These are phyloP conservation scores for Elsinoe ampelina DNA, from an alignment of 2,329 filamentous ascomycete species.

Conservation along the genomic window DNA sequence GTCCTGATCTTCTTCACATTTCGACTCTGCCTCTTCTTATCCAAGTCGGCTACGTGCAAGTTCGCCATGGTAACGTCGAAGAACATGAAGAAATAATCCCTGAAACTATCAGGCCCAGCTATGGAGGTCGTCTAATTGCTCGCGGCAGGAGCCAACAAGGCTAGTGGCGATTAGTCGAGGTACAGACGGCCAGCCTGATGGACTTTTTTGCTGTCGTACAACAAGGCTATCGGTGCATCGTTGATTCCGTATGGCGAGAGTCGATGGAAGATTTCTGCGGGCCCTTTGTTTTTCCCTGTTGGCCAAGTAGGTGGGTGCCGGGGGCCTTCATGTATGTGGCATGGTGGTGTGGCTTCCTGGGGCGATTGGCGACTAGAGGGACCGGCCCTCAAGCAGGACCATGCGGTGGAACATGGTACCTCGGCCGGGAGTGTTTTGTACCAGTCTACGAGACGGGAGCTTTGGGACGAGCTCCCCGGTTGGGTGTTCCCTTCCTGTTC, in stretches of 20 bases:
- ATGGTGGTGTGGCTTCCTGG: not conserved
- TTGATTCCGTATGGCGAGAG: not conserved
- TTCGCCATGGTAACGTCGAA: constrained; percentile 5
- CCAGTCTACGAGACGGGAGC: not conserved
- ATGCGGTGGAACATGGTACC: constrained; percentile 7
- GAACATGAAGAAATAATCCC: constrained; percentile 2
- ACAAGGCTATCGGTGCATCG: constrained; percentile 5
- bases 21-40: constrained; percentile 9
- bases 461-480: not conserved
- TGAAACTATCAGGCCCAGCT: constrained; percentile 2
- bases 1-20: constrained; percentile 11
- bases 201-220: not conserved
- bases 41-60: constrained; percentile 6
- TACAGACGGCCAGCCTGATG: not conserved
- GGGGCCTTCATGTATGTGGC: constrained; percentile 9
- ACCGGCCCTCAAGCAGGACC: not conserved
- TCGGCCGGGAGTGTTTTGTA: constrained; percentile 10
- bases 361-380: not conserved
- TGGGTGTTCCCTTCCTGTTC: not conserved
- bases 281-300: not conserved
- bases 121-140: not conserved
- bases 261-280: not conserved
- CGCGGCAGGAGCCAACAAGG: constrained; percentile 9
- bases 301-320: constrained; percentile 1
- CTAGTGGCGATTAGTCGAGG: constrained; percentile 10